These are phyloP conservation scores for Laetiporus sulphureus DNA, from an alignment of 1,284 basidiomycete genomes.

Conservation along the genomic window DNA sequence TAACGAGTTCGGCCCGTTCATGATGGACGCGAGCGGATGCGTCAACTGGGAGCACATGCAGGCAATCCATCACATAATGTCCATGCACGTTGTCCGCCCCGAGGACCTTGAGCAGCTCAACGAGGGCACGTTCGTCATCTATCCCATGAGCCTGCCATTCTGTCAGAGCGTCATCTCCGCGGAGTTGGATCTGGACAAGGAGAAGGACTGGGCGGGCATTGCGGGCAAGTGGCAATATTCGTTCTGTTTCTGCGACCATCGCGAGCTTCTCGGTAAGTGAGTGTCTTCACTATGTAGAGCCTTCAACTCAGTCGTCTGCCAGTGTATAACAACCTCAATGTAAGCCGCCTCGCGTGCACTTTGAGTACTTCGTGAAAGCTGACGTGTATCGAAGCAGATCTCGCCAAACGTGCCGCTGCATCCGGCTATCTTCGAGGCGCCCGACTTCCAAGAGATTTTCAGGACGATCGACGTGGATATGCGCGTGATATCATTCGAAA, in stretches of 20 bases:
- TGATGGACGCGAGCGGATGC: slow-evolving; percentile 31
- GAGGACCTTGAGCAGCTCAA: slow-evolving; percentile 27
- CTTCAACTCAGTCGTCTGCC: neutral
- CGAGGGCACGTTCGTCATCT: slow-evolving; percentile 26
- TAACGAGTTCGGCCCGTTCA: slow-evolving; percentile 54
- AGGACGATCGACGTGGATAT: slow-evolving; percentile 42
- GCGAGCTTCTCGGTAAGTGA: slow-evolving; percentile 49
- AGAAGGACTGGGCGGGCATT: slow-evolving; percentile 58
- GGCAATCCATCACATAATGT: slow-evolving; percentile 49
- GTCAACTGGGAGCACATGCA: slow-evolving; percentile 59
- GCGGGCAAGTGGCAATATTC: slow-evolving; percentile 52
- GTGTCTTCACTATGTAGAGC: neutral
- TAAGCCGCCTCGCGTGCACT: slow-evolving; percentile 19
- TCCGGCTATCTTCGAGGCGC: slow-evolving; percentile 39
- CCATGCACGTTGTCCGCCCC: slow-evolving; percentile 40
- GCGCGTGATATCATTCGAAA: slow-evolving; percentile 32
- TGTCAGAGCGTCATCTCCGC: slow-evolving; percentile 43
- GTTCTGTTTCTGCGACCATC: slow-evolving; percentile 65
- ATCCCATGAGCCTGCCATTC: slow-evolving; percentile 46
- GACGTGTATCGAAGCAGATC: slow-evolving; percentile 12
- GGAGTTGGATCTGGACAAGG: slow-evolving; percentile 30
- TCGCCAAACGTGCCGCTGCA: slow-evolving; percentile 31
- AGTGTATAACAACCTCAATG: slow-evolving; percentile 46
- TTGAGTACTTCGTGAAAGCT: neutral
- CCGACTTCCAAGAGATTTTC: slow-evolving; percentile 45